Evolutionary conservation across 495 filamentous ascomycete species (phyloP), one percentile per base, ranked within the genome.

Genomic region (Annulohypoxylon nitens): DNA sequence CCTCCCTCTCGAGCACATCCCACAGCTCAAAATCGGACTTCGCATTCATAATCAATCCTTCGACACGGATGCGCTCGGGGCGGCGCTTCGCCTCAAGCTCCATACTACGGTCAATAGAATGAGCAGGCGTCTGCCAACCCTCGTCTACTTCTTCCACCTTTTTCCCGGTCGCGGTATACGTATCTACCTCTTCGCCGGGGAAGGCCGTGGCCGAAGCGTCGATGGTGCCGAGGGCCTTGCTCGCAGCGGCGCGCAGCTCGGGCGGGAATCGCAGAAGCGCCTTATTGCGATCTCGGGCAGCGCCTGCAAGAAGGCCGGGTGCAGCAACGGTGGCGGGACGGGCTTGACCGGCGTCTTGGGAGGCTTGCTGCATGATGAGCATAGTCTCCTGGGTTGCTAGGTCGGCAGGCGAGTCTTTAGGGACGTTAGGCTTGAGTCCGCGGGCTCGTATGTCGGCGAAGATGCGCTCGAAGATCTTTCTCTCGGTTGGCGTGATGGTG

Each of bases 21-120:
- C 93, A 97, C 8, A 97, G 76, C 26, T 89, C 88, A 16, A 86
- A 79, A 66, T 96, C 93, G 0, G 88, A 89, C 54, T 81, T 78
- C 8, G 88, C 88, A 1, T 62, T 67, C 12, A 76, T 71, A 71
- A 93, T 82, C 65, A 85, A 72, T 12, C 61, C 59, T 69, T 86
- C 84, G 12, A 92, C 82, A 7, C 84, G 80, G 10, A 37, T 36
- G 54, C 82, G 79, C 68, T 86, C 83, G 0, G 78, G 69, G 7
- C 77, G 53, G 41, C 85, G 79, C 14, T 81, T 63, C 6, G 71
- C 71, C 62, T 86, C 83, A 10, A 80, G 55, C 36, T 83, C 71
- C 14, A 80, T 57, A 7, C 58, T 58, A 6, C 77, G 75, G 11
- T 81, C 64, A 10, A 84, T 59, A 30, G 41, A 25, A 4, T 73